Conservation (phyloP, 768 basidiomycete species). For the Naganishia kalamii region DNA sequence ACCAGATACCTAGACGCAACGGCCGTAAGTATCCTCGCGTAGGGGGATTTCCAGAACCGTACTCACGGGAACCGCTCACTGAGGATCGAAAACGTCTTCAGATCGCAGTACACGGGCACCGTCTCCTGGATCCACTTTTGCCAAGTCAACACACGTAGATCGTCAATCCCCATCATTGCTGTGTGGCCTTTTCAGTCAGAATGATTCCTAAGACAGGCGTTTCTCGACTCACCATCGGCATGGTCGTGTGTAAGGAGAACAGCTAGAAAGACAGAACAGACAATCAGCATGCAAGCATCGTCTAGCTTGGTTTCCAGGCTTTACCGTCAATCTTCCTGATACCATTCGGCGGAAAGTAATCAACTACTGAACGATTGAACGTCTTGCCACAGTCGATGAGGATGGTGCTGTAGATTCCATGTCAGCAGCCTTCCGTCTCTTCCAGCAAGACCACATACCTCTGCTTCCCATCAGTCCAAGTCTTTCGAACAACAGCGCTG, state of each 20-base stretch:
- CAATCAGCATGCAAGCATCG: no score
- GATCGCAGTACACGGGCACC: not conserved
- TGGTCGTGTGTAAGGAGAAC: not conserved
- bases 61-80: constrained; percentile 8
- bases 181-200: not conserved
- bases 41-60: not conserved
- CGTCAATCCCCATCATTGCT: not conserved
- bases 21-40: not conserved
- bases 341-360: not conserved
- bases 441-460: not conserved
- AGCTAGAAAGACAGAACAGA: not conserved
- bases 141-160: constrained; percentile 6
- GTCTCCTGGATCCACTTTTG: constrained; percentile 1
- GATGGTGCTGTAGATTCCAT: not conserved
- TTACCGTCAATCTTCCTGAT: constrained; percentile 10
- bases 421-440: not conserved
- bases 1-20: not conserved
- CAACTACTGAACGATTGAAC: not conserved
- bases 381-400: constrained; percentile 13
- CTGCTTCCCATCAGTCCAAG: not conserved
- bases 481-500: not conserved
- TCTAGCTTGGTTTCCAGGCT: not conserved
- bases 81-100: constrained; percentile 5
- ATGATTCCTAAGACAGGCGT: not conserved
- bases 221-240: not conserved